phyloP scores from a whole-genome alignment of 2,329 filamentous ascomycete species.

The Beauveria varroae region DNA sequence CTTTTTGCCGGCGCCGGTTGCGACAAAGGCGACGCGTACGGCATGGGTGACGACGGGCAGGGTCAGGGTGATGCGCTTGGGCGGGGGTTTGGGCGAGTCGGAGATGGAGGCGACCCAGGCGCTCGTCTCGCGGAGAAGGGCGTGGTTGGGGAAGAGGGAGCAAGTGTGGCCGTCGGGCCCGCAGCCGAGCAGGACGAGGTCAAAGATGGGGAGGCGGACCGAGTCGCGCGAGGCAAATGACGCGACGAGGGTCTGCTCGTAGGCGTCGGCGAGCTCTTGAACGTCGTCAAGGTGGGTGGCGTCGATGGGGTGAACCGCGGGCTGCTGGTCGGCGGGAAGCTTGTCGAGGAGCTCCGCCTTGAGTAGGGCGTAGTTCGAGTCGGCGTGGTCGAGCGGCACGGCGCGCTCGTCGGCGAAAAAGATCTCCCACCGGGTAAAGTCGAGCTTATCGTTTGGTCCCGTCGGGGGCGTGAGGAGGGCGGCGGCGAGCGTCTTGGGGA shows the following conservation, averaged over 20 bases:
- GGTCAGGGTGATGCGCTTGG: slow-evolving; percentile 83
- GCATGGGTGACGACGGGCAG: slow-evolving; percentile 85
- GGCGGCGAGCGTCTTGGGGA: slow-evolving; percentile 80
- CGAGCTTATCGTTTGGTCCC: slow-evolving; percentile 52
- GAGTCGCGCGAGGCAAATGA: slow-evolving; percentile 89
- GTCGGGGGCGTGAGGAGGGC: slow-evolving; percentile 59
- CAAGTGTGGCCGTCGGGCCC: slow-evolving; percentile 97
- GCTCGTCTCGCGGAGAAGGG: slow-evolving; percentile 68
- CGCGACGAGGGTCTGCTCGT: slow-evolving; percentile 79
- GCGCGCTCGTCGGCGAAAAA: slow-evolving; percentile 98
- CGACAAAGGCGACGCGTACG: slow-evolving; percentile 81
- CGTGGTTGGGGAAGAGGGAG: slow-evolving; percentile 87
- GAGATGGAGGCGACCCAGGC: slow-evolving; percentile 91
- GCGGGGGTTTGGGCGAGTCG: slow-evolving; percentile 91
- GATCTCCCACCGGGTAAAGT: slow-evolving; percentile 89
- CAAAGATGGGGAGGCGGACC: slow-evolving; percentile 90
- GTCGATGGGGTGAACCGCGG: slow-evolving; percentile 75
- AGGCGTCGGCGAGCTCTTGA: slow-evolving; percentile 88
- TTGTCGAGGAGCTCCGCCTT: slow-evolving; percentile 85
- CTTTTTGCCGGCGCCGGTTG: slow-evolving; percentile 83
- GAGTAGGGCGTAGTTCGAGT: slow-evolving; percentile 89
- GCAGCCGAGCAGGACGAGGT: slow-evolving; percentile 86
- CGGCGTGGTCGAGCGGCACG: slow-evolving; percentile 81
- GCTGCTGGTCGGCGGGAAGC: slow-evolving; percentile 61
- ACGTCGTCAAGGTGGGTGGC: slow-evolving; percentile 57